Evolutionary conservation across 2,329 filamentous ascomycete genomes (phyloP).

Genomic region (Penicillium sp.): DNA sequence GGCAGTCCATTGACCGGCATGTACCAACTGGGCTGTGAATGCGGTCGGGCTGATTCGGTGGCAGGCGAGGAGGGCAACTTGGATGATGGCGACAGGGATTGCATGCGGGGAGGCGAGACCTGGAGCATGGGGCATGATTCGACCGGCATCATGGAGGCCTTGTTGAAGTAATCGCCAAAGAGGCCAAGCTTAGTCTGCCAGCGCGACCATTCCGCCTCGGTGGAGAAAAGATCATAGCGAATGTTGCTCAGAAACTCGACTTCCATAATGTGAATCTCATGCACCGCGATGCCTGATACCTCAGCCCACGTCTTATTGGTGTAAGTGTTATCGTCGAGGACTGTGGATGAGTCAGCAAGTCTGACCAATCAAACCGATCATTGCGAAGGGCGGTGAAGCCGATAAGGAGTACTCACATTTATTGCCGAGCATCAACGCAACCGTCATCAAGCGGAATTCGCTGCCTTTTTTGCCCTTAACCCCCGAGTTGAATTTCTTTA

Average conservation of each 20-base stretch:
- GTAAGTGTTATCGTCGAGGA: constrained; percentile 97
- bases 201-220: constrained; percentile 76
- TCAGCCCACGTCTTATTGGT: constrained; percentile 99
- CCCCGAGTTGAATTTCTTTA: constrained; percentile 84
- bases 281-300: constrained; percentile 87
- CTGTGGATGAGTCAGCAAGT: constrained; percentile 43
- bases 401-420: constrained; percentile 64
- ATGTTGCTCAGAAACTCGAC: constrained; percentile 99
- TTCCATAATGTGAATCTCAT: constrained; percentile 98
- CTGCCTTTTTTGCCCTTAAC: constrained; percentile 91
- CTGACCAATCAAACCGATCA: constrained; percentile 11
- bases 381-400: constrained; percentile 14
- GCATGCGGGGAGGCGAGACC: constrained; percentile 34
- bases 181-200: constrained; percentile 81
- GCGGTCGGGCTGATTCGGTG: constrained; percentile 29
- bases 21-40: constrained; percentile 28
- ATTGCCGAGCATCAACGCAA: constrained; percentile 95
- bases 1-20: constrained; percentile 25
- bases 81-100: constrained; percentile 32
- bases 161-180: constrained; percentile 79
- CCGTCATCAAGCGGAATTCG: constrained; percentile 86
- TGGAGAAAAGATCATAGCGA: constrained; percentile 87
- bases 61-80: constrained; percentile 44
- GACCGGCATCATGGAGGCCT: constrained; percentile 53
- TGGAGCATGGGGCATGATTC: constrained; percentile 34